Evolutionary conservation across 1,284 basidiomycete species (phyloP).

Genomic region (Tilletia setariae): DNA sequence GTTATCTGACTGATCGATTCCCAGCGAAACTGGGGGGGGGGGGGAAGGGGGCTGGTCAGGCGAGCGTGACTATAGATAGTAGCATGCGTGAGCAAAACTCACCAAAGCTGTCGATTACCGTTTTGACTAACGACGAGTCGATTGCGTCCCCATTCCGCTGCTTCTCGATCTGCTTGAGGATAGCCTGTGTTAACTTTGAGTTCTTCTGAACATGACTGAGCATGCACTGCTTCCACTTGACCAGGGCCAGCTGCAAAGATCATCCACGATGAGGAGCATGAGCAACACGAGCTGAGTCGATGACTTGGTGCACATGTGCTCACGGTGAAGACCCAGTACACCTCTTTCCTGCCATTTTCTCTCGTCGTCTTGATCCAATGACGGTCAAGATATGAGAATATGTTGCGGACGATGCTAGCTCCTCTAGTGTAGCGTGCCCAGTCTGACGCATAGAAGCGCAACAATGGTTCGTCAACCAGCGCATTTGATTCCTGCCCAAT

Average conservation of each 20-base stretch:
- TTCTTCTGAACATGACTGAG: conserved; percentile 74
- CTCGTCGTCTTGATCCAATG: conserved; percentile 99
- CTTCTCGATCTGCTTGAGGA: conserved; percentile 82
- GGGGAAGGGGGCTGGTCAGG: no score
- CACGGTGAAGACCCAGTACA: conserved; percentile 94
- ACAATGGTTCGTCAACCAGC: conserved; percentile 78
- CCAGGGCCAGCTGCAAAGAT: conserved; percentile 72
- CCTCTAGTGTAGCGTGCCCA: conserved; percentile 97
- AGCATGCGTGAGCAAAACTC: neutral
- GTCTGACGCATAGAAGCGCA: conserved; percentile 85
- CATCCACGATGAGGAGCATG: neutral
- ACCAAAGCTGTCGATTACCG: conserved; percentile 85
- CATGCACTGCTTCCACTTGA: conserved; percentile 91
- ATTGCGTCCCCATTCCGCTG: conserved; percentile 93
- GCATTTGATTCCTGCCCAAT: conserved; percentile 67
- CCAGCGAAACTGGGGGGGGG: conserved; percentile 67
- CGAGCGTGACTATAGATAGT: no score
- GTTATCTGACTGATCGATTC: conserved; percentile 83
- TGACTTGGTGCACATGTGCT: conserved; percentile 52
- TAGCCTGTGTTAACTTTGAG: conserved; percentile 74
- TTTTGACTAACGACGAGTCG: conserved; percentile 89
- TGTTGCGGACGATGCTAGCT: conserved; percentile 75
- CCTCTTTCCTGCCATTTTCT: conserved; percentile 92
- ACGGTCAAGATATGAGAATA: conserved; percentile 95
- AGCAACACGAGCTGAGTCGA: neutral